Evolutionary conservation across 371 early-diverging fungal genomes (phyloP).

Genomic region (Pancytospora philotis): DNA sequence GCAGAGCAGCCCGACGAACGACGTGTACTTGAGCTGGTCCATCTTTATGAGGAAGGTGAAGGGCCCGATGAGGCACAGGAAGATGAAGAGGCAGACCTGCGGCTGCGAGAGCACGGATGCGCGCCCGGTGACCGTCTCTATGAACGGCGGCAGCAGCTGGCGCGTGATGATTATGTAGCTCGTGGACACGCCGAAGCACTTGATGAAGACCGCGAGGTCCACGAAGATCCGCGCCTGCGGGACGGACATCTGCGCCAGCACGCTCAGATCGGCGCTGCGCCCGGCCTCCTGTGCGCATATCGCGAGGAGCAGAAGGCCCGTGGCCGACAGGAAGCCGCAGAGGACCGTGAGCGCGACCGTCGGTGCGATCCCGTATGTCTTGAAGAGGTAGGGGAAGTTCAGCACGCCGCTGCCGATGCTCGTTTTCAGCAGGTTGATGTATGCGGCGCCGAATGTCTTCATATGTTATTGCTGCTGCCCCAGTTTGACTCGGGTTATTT

Average conservation of each 20-base stretch:
- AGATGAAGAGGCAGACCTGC: conserved; percentile 29
- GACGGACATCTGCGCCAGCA: conserved; percentile 74
- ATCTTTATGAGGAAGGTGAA: conserved; percentile 64
- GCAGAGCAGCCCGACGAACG: conserved; percentile 72
- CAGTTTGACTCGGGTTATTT: not conserved
- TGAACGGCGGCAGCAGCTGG: conserved; percentile 68
- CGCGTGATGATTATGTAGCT: conserved; percentile 93
- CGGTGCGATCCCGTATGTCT: conserved; percentile 47
- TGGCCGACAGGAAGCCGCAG: conserved; percentile 37
- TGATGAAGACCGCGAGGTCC: conserved; percentile 87
- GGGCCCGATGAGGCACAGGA: conserved; percentile 43
- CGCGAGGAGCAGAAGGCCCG: conserved; percentile 46
- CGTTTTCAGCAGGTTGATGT: conserved; percentile 57
- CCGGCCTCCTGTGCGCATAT: conserved; percentile 46
- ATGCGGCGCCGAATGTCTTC: conserved; percentile 38
- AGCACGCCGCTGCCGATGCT: conserved; percentile 58
- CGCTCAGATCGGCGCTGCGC: conserved; percentile 50
- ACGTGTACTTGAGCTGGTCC: conserved; percentile 83
- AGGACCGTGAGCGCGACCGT: conserved; percentile 40
- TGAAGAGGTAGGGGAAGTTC: conserved; percentile 53
- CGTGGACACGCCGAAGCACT: conserved; percentile 95
- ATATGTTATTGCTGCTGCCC: conserved; percentile 8
- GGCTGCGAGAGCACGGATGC: conserved; percentile 18
- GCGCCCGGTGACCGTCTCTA: conserved; percentile 27
- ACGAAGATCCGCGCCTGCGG: conserved; percentile 75